These are phyloP conservation scores for Pugionium cornutum DNA, from an alignment of 345 rosid species.

Conservation along the genomic window DNA sequence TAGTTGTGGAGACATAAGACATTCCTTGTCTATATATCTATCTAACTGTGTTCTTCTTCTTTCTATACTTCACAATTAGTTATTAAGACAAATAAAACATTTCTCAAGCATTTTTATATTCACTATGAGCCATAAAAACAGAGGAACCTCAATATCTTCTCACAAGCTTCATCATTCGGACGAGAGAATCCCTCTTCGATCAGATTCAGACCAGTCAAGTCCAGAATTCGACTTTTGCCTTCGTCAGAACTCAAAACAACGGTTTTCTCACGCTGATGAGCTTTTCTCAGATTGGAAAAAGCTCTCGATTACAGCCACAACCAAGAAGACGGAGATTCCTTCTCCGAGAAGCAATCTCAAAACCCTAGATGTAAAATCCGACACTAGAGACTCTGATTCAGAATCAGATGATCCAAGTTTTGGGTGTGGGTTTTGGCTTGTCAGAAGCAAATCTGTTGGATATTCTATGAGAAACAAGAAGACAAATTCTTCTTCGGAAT, in stretches of 20 bases:
- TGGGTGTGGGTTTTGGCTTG: slow-evolving; percentile 44
- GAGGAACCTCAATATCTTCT: slow-evolving; percentile 27
- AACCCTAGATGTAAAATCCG: slow-evolving; percentile 8
- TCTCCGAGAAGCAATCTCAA: slow-evolving; percentile 24
- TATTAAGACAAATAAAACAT: background rate
- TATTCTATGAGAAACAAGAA: slow-evolving; percentile 36
- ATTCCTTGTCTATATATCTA: slow-evolving; percentile 15
- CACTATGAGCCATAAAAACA: slow-evolving; percentile 31
- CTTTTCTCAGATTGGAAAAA: slow-evolving; percentile 41
- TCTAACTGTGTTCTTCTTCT: slow-evolving; percentile 7
- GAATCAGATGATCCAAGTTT: slow-evolving; percentile 39
- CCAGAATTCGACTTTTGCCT: slow-evolving; percentile 38
- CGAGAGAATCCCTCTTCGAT: slow-evolving; percentile 41
- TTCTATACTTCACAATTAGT: slow-evolving; percentile 16
- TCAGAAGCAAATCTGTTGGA: slow-evolving; percentile 39
- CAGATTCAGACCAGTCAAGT: slow-evolving; percentile 34
- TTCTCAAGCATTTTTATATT: background rate
- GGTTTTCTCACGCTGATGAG: slow-evolving; percentile 43
- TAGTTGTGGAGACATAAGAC: slow-evolving; percentile 4
- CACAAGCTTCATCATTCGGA: slow-evolving; percentile 24
- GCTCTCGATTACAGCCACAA: slow-evolving; percentile 22
- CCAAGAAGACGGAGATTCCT: slow-evolving; percentile 26
- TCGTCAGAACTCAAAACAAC: slow-evolving; percentile 39
- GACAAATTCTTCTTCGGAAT: slow-evolving; percentile 20
- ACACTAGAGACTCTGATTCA: slow-evolving; percentile 19